Conservation (phyloP, 495 filamentous ascomycete species). For the Elaphomyces granulatus region DNA sequence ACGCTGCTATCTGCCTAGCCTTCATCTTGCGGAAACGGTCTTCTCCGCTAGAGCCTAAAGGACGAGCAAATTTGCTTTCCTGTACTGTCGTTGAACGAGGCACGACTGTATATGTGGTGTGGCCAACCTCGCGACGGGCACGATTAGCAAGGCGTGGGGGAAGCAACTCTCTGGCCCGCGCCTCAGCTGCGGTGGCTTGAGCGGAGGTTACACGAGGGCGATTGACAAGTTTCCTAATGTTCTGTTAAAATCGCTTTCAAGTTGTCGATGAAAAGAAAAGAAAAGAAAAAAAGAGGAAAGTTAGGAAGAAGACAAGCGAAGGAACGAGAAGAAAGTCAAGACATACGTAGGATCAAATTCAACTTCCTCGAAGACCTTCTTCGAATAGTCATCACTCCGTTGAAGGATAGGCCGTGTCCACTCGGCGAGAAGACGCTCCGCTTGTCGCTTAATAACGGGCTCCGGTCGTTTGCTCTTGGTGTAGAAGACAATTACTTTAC, state of each 20-base stretch:
- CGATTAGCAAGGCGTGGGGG: constrained; percentile 54
- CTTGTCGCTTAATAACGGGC: constrained; percentile 76
- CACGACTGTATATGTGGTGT: constrained; percentile 68
- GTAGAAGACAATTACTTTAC: constrained; percentile 93
- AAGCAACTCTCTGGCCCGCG: constrained; percentile 55
- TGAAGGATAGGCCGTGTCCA: constrained; percentile 96
- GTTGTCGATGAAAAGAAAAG: constrained; percentile 1
- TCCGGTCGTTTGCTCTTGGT: constrained; percentile 84
- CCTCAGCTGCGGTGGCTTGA: constrained; percentile 42
- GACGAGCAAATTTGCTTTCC: constrained; percentile 40
- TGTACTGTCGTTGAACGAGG: constrained; percentile 45
- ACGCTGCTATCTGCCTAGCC: constrained; percentile 44
- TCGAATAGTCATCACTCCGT: constrained; percentile 81
- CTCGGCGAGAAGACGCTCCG: constrained; percentile 77
- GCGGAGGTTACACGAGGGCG: constrained; percentile 32
- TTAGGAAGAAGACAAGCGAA: too few species aligned
- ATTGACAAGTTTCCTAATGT: constrained; percentile 31
- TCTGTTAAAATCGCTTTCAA: constrained; percentile 9
- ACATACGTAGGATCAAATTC: constrained; percentile 45
- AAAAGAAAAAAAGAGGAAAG: constrained; percentile 6
- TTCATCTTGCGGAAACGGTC: constrained; percentile 76
- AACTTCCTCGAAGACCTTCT: constrained; percentile 45
- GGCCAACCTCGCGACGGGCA: constrained; percentile 52
- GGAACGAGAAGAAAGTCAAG: too few species aligned
- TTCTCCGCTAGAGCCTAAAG: constrained; percentile 57